Evolutionary conservation across 2,329 filamentous ascomycete genomes (phyloP).

Genomic region (Talaromyces rugulosus): DNA sequence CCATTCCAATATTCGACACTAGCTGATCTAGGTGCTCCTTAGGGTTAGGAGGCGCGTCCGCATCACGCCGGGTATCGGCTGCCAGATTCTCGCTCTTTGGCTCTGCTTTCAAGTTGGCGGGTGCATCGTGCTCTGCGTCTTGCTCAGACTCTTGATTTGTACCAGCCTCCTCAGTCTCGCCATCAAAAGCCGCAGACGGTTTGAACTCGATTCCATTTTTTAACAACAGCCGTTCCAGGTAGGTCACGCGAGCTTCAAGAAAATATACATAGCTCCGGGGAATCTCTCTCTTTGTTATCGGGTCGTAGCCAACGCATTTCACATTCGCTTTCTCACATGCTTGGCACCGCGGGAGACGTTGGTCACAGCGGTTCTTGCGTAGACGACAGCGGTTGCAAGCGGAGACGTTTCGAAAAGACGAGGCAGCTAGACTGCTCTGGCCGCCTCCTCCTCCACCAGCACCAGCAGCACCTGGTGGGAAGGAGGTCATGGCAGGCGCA

Average conservation of each 20-base stretch:
- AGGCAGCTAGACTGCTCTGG: slow-evolving; percentile 27
- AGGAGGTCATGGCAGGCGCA: slow-evolving; percentile 15
- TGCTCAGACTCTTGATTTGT: slow-evolving; percentile 27
- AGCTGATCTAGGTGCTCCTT: slow-evolving; percentile 61
- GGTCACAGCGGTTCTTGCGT: slow-evolving; percentile 93
- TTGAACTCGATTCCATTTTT: slow-evolving; percentile 68
- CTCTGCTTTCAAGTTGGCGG: slow-evolving; percentile 18
- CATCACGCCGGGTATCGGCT: slow-evolving; percentile 17
- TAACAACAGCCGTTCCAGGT: slow-evolving; percentile 72
- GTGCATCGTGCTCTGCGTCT: slow-evolving; percentile 2
- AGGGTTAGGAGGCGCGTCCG: slow-evolving; percentile 34
- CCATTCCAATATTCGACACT: slow-evolving; percentile 67
- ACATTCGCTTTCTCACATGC: slow-evolving; percentile 91
- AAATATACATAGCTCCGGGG: slow-evolving; percentile 92
- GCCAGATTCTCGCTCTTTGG: slow-evolving; percentile 17
- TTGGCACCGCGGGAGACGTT: slow-evolving; percentile 83
- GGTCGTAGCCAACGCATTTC: slow-evolving; percentile 91
- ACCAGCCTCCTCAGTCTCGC: slow-evolving; percentile 10
- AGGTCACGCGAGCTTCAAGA: slow-evolving; percentile 78
- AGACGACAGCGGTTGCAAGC: slow-evolving; percentile 90
- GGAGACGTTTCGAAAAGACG: slow-evolving; percentile 76
- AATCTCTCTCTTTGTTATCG: slow-evolving; percentile 93
- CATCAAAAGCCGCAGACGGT: slow-evolving; percentile 64
- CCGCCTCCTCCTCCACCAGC: slow-evolving; percentile 13
- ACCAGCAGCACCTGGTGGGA: slow-evolving; percentile 17